A percentile compares a stretch with the other conserved stretches of the same genome.
Evolutionary conservation across 805 yeast genomes (phyloP).

Genomic region (Yarrowia sp.): DNA sequence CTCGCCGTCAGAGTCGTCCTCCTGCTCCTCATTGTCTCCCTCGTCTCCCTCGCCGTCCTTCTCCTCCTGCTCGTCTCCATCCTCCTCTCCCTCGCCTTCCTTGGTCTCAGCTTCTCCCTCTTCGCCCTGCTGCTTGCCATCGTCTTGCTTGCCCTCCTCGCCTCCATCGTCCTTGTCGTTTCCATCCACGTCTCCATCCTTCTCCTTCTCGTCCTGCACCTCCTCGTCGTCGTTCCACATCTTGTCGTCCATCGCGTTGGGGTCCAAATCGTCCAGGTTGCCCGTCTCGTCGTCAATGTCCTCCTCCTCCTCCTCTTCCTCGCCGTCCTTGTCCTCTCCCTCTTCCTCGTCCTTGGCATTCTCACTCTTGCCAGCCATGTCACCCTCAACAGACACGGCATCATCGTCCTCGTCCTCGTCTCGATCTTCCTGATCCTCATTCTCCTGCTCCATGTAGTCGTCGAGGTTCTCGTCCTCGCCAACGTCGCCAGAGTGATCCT

Average conservation of each 20-base stretch:
- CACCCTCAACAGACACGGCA: conserved; percentile 92
- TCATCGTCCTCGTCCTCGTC: conserved; percentile 58
- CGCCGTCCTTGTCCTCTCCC: conserved; percentile 57
- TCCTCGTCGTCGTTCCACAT: conserved; percentile 96
- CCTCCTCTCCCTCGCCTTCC: conserved; percentile 49
- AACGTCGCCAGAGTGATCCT: conserved; percentile 79
- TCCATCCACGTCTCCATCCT: conserved; percentile 65
- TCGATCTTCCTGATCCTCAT: conserved; percentile 69
- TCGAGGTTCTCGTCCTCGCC: conserved; percentile 90
- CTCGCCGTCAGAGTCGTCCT: conserved; percentile 56
- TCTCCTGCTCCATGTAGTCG: conserved; percentile 74
- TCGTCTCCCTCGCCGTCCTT: conserved; percentile 53
- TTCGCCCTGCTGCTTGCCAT: conserved; percentile 41
- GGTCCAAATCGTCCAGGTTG: conserved; percentile 87
- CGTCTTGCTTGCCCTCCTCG: conserved; percentile 47
- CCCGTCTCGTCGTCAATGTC: conserved; percentile 90
- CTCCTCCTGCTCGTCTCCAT: conserved; percentile 51
- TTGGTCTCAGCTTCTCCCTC: conserved; percentile 44
- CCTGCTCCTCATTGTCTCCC: conserved; percentile 55
- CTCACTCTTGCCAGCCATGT: conserved; percentile 93
- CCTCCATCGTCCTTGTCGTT: conserved; percentile 55
- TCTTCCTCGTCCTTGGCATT: conserved; percentile 74
- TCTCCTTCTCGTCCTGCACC: conserved; percentile 77
- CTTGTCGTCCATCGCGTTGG: conserved; percentile 93
- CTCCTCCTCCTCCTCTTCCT: conserved; percentile 64